These are phyloP conservation scores for Rhizophlyctis rosea DNA, from an alignment of 192 early-diverging fungal genomes.

Conservation along the genomic window DNA sequence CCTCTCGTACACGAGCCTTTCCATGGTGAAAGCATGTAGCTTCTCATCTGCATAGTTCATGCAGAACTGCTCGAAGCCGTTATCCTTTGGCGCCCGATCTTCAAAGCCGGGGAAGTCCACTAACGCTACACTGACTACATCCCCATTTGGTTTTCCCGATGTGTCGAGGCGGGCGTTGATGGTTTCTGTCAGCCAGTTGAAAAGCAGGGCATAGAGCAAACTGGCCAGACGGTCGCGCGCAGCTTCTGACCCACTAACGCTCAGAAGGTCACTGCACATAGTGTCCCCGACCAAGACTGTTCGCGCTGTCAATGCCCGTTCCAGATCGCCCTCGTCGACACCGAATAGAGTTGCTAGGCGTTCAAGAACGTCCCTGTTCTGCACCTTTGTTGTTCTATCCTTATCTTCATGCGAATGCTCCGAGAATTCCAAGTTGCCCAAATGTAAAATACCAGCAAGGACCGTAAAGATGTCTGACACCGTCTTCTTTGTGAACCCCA, in stretches of 20 bases:
- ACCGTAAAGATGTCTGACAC: slow-evolving; percentile 78
- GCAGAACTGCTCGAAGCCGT: slow-evolving; percentile 67
- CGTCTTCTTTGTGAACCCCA: slow-evolving; percentile 80
- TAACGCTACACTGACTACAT: slow-evolving; percentile 65
- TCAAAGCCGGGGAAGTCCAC: slow-evolving; percentile 80
- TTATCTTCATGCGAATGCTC: slow-evolving; percentile 42
- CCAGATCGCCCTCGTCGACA: slow-evolving; percentile 63
- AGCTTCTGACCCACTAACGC: slow-evolving; percentile 61
- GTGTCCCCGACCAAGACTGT: slow-evolving; percentile 79
- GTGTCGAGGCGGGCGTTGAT: slow-evolving; percentile 64
- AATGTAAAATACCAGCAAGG: slow-evolving; percentile 74
- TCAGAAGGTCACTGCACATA: slow-evolving; percentile 80
- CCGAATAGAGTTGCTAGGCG: slow-evolving; percentile 76
- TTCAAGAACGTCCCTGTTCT: slow-evolving; percentile 70
- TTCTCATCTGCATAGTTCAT: slow-evolving; percentile 85
- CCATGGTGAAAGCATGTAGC: slow-evolving; percentile 68
- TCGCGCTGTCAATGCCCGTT: slow-evolving; percentile 74
- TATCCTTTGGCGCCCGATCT: slow-evolving; percentile 38
- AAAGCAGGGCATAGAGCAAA: slow-evolving; percentile 73
- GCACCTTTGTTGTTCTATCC: slow-evolving; percentile 69
- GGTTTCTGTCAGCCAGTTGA: slow-evolving; percentile 71
- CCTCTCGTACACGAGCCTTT: slow-evolving; percentile 62
- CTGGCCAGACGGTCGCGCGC: slow-evolving; percentile 73
- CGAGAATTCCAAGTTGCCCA: slow-evolving; percentile 83
- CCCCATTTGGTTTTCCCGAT: neutral